Evolutionary conservation across 1,284 basidiomycete species (phyloP), one percentile per base, ranked within the genome.

Genomic region (Trametes hirsuta): DNA sequence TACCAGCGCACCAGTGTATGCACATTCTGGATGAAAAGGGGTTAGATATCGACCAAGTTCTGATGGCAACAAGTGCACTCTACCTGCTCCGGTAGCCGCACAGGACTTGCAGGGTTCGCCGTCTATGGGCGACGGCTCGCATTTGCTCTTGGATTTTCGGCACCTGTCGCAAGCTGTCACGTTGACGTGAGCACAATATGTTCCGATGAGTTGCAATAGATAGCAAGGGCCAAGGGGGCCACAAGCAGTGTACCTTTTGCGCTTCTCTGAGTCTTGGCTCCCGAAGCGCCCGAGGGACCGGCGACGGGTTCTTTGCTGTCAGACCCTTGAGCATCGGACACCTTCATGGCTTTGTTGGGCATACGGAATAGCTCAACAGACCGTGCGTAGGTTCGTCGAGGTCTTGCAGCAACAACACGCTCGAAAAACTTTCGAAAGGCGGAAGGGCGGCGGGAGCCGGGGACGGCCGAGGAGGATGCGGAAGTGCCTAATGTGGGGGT

Each of bases 131-230:
- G 80, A 77, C 47, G 87, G 83, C 66, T 91, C 88, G 71, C 93
- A 94, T 74, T 92, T 93, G 76, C 89, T 91, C 75, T 94, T 94
- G 2, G 88, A 88, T 77, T 91, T 93, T 58, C 92, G 81, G 68
- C 92, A 94, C 69, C 91, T 90, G 78, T 93, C 89, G 68, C 91
- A 93, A 41, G 90, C 91, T 91, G 67, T 40, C 14, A 34, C 15
- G 11, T 12, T 6, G 2, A 37, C 11, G 18, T 24, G 35, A 5
- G 25, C 10, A 4, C 8, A 36, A 25, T n/a, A 58, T 51, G 4
- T 24, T 15, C 10, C 44, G 58, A 34, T 45, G 24, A 21, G 50
- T 53, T 55, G 44, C 53, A 48, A 53, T 64, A 34, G 59, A 24
- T 6, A 18, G 10, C 21, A 11, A 49, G 15, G 25, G 21, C 1